Evolutionary conservation across 768 basidiomycete genomes (phyloP), one percentile per base, ranked within the genome.

Genomic region (Pleurotus cornucopiae): DNA sequence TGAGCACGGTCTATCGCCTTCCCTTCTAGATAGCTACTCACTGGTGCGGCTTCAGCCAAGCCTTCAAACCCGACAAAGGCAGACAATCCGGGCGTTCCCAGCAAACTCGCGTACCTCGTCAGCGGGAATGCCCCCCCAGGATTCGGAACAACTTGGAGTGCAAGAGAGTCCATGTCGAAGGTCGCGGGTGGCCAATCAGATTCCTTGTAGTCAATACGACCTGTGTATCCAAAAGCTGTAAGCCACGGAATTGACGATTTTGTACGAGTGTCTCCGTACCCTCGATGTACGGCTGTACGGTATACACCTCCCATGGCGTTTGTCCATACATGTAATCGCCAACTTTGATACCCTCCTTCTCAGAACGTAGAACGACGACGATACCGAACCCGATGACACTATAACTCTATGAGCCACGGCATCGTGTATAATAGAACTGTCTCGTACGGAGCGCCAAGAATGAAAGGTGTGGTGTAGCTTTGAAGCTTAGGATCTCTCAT

Each of bases 301-400:
- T 60, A 20, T 62, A 66, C 16, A 54, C 44, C 25, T 61, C 64
- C 61, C 64, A 64, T 59, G 52, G 48, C 52, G 64, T 38, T 41
- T 65, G 60, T 3, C 69, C 69, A 52, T 70, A 71, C 20, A 76
- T 59, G 25, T 69, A 67, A 39, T 67, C 63, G 14, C 72, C 67
- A 1, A 57, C 57, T 49, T 66, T 58, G 59, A 63, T 61, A 21
- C 62, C 57, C n/a, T 63, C 58, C 41, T 67, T 64, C 57, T 72
- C 71, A 2, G 69, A 70, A 16, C 71, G 64, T n/a, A 74, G 41
- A 26, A 75, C 70, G n/a, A 63, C 57, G 5, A 65, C 69, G 25
- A 76, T 61, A 4, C 62, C 69, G 58, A 61, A 66, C 48, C 48
- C 48, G 30, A 49, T 23, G 26, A 49, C 34, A 1, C 48, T 49